Percentiles rank a stretch among this genome's conserved stretches.
phyloP scores from a whole-genome alignment of 2,329 filamentous ascomycete genomes.

The Sphaerulina musiva region DNA sequence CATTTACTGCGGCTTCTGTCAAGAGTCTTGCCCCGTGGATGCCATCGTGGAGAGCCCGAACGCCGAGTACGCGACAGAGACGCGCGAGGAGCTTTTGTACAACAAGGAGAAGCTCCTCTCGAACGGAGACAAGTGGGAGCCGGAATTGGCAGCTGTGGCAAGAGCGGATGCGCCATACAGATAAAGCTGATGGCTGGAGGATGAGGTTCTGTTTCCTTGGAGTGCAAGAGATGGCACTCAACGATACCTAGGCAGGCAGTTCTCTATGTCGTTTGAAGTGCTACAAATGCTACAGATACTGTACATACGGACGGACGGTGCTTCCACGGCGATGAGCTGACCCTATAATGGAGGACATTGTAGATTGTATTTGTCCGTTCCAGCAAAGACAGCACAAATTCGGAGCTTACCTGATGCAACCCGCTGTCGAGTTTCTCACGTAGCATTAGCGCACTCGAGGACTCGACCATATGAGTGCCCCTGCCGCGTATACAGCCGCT shows the following conservation, averaged over 20 bases:
- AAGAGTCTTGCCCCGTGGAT: slow-evolving; percentile 97
- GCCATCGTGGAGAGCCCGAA: slow-evolving; percentile 77
- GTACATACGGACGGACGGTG: slow-evolving; percentile 10
- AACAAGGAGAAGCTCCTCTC: slow-evolving; percentile 73
- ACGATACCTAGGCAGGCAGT: slow-evolving; percentile 4
- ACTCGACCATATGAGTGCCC: too few species aligned
- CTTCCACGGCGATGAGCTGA: background rate
- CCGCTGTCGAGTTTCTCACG: background rate
- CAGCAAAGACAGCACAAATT: too few species aligned
- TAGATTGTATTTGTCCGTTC: too few species aligned
- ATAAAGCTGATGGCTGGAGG: slow-evolving; percentile 14
- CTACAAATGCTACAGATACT: slow-evolving; percentile 8
- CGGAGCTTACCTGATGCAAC: too few species aligned
- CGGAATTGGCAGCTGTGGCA: slow-evolving; percentile 85
- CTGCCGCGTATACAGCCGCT: too few species aligned
- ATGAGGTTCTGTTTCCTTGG: background rate
- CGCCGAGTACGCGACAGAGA: slow-evolving; percentile 68
- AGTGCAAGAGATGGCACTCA: background rate
- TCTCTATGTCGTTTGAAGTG: slow-evolving; percentile 10
- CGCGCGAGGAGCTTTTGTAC: slow-evolving; percentile 88
- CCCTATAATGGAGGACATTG: background rate
- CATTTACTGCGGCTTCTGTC: slow-evolving; percentile 99
- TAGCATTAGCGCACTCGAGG: too few species aligned
- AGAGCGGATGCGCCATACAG: slow-evolving; percentile 79
- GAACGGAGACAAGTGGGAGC: slow-evolving; percentile 68